A percentile compares a stretch with the other conserved stretches of the same genome.
phyloP scores from a whole-genome alignment of 73 alveolate genomes.

The Breviolum minutum region DNA sequence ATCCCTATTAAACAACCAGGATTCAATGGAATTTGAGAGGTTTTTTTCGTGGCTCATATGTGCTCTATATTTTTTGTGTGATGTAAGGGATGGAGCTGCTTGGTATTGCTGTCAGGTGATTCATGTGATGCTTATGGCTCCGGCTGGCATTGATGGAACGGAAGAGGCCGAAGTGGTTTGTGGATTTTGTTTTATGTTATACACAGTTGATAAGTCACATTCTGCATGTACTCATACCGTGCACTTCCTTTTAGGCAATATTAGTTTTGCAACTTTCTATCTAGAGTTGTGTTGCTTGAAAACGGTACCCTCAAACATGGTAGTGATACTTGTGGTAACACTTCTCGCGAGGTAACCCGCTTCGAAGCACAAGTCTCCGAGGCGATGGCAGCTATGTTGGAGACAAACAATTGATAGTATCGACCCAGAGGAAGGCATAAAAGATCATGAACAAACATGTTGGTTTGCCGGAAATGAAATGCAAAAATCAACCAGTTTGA shows the following conservation, averaged over 20 bases:
- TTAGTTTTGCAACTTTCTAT: too few relatives aligned
- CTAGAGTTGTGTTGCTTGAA: too few relatives aligned
- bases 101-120: background rate
- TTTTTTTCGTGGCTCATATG: background rate
- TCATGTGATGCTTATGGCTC: conserved; percentile 53
- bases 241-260: background rate
- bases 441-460: too few relatives aligned
- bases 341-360: conserved; percentile 26
- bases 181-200: background rate
- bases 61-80: too few relatives aligned
- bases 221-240: background rate
- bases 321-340: too few relatives aligned
- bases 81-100: background rate
- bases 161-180: conserved; percentile 9
- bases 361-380: conserved; percentile 43
- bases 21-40: background rate
- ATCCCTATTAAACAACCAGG: too few relatives aligned
- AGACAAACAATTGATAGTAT: background rate
- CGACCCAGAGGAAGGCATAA: too few relatives aligned
- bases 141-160: conserved; percentile 54
- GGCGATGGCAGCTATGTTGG: background rate
- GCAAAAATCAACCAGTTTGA: background rate
- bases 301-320: too few relatives aligned
- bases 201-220: background rate
- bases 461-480: background rate